Evolutionary conservation across 305 asterid genomes (phyloP).

Genomic region (Ilex paraguariensis): DNA sequence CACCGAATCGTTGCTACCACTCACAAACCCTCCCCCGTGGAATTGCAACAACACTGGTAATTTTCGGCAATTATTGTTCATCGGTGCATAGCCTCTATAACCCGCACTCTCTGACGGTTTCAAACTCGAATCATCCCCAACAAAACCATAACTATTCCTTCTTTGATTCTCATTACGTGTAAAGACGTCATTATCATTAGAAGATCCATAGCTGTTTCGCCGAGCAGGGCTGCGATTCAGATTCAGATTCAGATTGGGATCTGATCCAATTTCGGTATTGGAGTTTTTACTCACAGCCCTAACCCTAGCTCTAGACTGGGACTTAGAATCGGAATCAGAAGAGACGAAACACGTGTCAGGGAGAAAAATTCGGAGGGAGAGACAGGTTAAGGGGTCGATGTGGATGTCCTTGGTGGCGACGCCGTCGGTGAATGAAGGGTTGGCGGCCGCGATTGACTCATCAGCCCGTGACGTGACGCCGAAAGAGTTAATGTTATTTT

Average conservation of each 20-base stretch:
- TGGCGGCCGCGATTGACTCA: slow-evolving; percentile 55
- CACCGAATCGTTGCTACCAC: slow-evolving; percentile 74
- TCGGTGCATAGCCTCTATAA: slow-evolving; percentile 76
- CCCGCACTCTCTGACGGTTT: slow-evolving; percentile 40
- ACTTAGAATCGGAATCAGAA: slow-evolving; percentile 23
- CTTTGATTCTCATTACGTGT: slow-evolving; percentile 27
- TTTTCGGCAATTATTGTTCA: slow-evolving; percentile 37
- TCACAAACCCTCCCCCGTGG: slow-evolving; percentile 93
- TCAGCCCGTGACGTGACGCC: slow-evolving; percentile 87
- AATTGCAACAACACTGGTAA: slow-evolving; percentile 80
- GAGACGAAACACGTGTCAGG: slow-evolving; percentile 63
- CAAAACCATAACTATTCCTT: slow-evolving; percentile 52
- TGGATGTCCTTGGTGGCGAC: slow-evolving; percentile 89
- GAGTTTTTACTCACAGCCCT: slow-evolving; percentile 8
- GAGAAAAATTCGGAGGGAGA: slow-evolving; percentile 65
- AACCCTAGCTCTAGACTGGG: slow-evolving; percentile 23
- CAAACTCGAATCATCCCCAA: slow-evolving; percentile 30
- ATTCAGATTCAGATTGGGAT: slow-evolving; percentile 15
- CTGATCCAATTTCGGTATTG: slow-evolving; percentile 26
- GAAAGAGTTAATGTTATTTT: slow-evolving; percentile 32
- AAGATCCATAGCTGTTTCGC: slow-evolving; percentile 53
- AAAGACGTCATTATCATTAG: slow-evolving; percentile 23
- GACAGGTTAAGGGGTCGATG: slow-evolving; percentile 61
- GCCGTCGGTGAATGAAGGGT: slow-evolving; percentile 77
- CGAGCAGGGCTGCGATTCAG: slow-evolving; percentile 19